phyloP scores from a whole-genome alignment of 208 protist species.

The Crithidia mellificae region DNA sequence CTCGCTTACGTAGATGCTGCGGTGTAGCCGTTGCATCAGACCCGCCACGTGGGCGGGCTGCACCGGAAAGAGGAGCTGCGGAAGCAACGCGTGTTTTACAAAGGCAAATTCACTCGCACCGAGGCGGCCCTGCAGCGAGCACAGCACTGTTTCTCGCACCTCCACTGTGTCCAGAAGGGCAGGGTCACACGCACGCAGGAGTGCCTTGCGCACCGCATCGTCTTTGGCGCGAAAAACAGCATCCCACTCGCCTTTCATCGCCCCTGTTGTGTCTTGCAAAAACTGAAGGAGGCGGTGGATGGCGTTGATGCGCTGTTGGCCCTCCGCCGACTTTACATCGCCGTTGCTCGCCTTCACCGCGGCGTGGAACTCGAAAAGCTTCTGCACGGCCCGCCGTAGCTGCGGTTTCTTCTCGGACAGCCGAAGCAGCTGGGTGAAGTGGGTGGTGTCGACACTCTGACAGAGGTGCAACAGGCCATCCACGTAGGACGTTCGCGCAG shows the following conservation, averaged over 20 bases:
- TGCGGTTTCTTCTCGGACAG: conserved; percentile 57
- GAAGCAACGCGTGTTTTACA: conserved; percentile 44
- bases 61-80: conserved; percentile 48
- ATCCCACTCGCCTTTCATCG: conserved; percentile 64
- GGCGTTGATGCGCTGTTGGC: conserved; percentile 54
- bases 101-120: conserved; percentile 41
- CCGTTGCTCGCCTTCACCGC: conserved; percentile 36
- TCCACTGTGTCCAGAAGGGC: conserved; percentile 34
- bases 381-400: conserved; percentile 46
- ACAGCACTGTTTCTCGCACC: conserved; percentile 40
- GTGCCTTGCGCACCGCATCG: conserved; percentile 54
- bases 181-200: conserved; percentile 47
- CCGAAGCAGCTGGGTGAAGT: conserved; percentile 52
- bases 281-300: conserved; percentile 75
- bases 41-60: conserved; percentile 45
- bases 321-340: conserved; percentile 48
- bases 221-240: conserved; percentile 72
- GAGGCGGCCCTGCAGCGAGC: conserved; percentile 52
- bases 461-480: conserved; percentile 59
- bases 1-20: conserved; percentile 28
- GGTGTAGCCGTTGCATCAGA: conserved; percentile 38
- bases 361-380: conserved; percentile 35
- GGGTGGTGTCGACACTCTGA: conserved; percentile 32
- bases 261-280: conserved; percentile 55
- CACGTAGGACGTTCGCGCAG: no score